Evolutionary conservation across 148 eudicot species (phyloP), one percentile per base, ranked within the genome.

Genomic region (Vaccinium darrowii): DNA sequence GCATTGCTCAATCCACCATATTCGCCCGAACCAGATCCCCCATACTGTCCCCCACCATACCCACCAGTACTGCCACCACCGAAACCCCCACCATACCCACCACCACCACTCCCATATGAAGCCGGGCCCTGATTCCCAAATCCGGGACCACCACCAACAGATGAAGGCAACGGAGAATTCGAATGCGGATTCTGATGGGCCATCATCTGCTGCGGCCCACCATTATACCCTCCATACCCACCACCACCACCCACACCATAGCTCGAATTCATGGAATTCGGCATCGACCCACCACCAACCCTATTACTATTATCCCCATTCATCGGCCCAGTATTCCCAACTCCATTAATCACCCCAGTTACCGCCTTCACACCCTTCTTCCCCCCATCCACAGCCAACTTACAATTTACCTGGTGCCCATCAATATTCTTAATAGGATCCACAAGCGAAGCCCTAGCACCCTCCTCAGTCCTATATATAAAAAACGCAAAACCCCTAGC

Each of bases 301-400:
- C 80, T 80, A 57, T 85, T 76, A 65, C 5, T 5, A 43, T 16
- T 63, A 63, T 65, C 47, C 47, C 47, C 47, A 43, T 43, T 43
- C 47, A 43, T 81, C 13, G 75, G 71, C 13, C 14, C 65, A 18
- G 83, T 52, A 43, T 57, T 65, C 5, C 83, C 90, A 65, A 81
- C 75, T 30, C 81, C 82, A 51, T 84, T 63, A 16, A 21, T 86
- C 6, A 86, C 83, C 11, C 13, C 86, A 0, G 74, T 69, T 75
- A 85, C 81, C 0, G 86, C 78, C 82, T 92, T 95, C 76, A 91
- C 94, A 51, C 53, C 30, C 75, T 92, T 96, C 91, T 96, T 96
- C 23, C 96, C 96, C 30, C 96, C 96, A 89, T 96, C 99, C 23
- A 88, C 94, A 13, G 99, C 99, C 89, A 94, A 81, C 84, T 95